Base-by-base conservation (phyloP, 2,329 filamentous ascomycete species). In the Phyllosticta citriasiana region DNA sequence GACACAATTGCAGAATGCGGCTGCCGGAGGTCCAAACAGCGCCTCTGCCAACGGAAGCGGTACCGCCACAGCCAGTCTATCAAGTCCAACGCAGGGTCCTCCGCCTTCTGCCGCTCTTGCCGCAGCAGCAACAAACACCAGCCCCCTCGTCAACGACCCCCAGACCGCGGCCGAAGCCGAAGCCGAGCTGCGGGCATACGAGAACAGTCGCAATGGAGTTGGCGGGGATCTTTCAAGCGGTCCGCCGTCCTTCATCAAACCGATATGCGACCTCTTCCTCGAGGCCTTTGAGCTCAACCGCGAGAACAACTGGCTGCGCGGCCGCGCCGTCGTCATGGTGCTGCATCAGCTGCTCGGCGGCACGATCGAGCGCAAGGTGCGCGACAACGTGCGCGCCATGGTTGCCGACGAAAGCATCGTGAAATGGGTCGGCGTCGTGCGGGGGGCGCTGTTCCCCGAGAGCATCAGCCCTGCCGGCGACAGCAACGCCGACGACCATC, bases 231-330 rank as follows among this genome's bases (percentile, higher is more conserved):
- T 86, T 68, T 91, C 96, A 67, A 80, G 91, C 2, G 91, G 96
- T 70, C 94, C 94, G 0, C 40, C 40, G 1, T 47, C 40, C 16
- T 97, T 99, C 69, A 94, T 99, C 68, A 99, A 97, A 72, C 95
- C 94, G 3, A 97, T 99, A 64, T 97, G 92, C 74, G 94, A 99
- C 73, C 87, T 99, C 63, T 99, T 99, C 75, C 83, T 99, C 16
- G 94, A 99, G 72, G 84, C 91, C 0, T 99, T 99, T 70, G 92
- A 96, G 70, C 82, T 99, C 50, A 96, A 97, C 73, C 87, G 88
- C 63, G 92, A 93, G 51, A 97, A 95, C 74, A 97, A 96, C 73
- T 99, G 94, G 95, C 84, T 99, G 3, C 88, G 95, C 51, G 95
- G 94, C 0, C 86, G 94, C 24, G 94, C 94, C 0, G 94, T 97